Percentiles rank a stretch among this genome's conserved stretches.
Evolutionary conservation across 108 stramenopile genomes (phyloP).

Genomic region (Cylindrotheca fusiformis): DNA sequence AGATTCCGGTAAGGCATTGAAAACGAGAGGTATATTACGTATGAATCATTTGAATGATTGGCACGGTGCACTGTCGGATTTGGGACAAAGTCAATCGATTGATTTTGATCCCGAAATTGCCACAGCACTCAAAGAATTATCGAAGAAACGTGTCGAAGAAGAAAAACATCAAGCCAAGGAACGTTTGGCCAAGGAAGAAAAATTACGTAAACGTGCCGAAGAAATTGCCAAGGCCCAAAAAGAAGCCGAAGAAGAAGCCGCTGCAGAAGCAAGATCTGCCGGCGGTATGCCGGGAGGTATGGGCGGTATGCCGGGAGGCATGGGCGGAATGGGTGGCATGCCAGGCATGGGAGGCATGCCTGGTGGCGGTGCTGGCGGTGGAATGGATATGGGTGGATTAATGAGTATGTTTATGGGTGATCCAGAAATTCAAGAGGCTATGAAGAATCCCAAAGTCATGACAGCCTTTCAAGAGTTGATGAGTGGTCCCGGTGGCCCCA

Average conservation of each 20-base stretch:
- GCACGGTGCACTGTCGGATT: conserved; percentile 38
- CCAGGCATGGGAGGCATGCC: conserved; percentile 31
- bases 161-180: conserved; percentile 56
- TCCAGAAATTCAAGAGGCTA: conserved; percentile 70
- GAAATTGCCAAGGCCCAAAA: conserved; percentile 73
- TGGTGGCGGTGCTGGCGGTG: conserved; percentile 37
- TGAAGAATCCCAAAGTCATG: conserved; percentile 87
- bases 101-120: conserved; percentile 88
- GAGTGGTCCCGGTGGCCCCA: conserved; percentile 69
- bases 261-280: conserved; percentile 21
- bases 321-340: conserved; percentile 39
- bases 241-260: conserved; percentile 26
- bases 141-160: conserved; percentile 68
- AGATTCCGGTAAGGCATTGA: conserved; percentile 81
- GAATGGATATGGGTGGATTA: conserved; percentile 68
- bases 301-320: conserved; percentile 57
- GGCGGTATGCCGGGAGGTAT: conserved; percentile 54
- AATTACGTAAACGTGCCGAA: conserved; percentile 69
- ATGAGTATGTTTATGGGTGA: conserved; percentile 41
- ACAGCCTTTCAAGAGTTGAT: conserved; percentile 78
- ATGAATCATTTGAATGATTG: conserved; percentile 46
- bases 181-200: conserved; percentile 66
- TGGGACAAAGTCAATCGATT: conserved; percentile 67
- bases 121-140: conserved; percentile 60
- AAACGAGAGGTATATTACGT: conserved; percentile 63